Conservation (phyloP, 2,329 filamentous ascomycete genomes). For the Trichoderma simmonsii region DNA sequence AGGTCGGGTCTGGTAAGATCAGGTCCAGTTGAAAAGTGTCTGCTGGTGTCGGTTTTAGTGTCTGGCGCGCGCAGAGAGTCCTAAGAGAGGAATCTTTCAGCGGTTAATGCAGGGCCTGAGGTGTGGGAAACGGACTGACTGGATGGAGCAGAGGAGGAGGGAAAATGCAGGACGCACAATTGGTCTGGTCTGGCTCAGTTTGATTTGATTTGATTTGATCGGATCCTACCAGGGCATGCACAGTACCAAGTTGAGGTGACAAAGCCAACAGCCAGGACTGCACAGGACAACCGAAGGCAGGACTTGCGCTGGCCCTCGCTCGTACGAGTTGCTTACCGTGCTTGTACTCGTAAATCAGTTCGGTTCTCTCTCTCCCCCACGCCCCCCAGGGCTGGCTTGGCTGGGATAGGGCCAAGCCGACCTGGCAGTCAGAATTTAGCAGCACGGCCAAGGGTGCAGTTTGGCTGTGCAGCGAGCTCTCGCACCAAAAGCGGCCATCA, state of each 20-base stretch:
- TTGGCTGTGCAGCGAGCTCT: conserved; percentile 4
- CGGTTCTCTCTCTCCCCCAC: background rate
- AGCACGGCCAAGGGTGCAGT: background rate
- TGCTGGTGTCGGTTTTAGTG: background rate
- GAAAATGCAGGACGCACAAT: background rate
- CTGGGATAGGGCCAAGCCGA: background rate
- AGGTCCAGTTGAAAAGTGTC: background rate
- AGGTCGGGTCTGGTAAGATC: background rate
- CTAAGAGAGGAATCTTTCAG: background rate
- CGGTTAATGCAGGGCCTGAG: background rate
- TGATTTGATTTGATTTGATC: background rate
- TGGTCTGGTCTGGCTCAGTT: background rate
- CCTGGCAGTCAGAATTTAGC: conserved; percentile 17
- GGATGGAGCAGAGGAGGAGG: background rate
- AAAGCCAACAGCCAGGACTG: background rate
- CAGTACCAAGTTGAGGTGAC: background rate
- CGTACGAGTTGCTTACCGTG: background rate
- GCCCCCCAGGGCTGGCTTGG: background rate
- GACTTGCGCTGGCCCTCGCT: background rate
- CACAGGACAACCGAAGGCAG: background rate
- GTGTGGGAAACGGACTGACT: background rate
- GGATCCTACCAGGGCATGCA: background rate
- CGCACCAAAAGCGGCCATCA: background rate
- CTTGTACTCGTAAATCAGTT: background rate
- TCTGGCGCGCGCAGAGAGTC: conserved; percentile 1